Conservation (phyloP, 1,284 basidiomycete genomes). For the Heliocybe sulcata region DNA sequence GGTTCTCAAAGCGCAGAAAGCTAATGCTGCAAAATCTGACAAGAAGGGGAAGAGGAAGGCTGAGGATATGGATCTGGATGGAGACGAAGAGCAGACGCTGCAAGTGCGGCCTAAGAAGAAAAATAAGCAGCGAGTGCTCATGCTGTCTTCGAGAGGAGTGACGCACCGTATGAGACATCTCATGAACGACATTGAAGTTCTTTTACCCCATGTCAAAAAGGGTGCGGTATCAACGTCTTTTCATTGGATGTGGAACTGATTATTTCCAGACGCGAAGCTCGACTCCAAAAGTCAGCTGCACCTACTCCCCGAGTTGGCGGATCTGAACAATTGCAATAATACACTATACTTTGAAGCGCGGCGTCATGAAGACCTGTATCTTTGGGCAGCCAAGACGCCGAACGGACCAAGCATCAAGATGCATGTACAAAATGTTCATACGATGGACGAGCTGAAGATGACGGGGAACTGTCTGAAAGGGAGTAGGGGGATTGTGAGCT, state of each 20-base stretch:
- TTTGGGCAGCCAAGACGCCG: constrained; percentile 96
- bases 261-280: constrained; percentile 78
- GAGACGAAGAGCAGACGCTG: constrained; percentile 25
- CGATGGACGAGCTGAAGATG: constrained; percentile 99
- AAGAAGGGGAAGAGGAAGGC: constrained; percentile 60
- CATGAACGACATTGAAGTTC: constrained; percentile 88
- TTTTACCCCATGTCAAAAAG: constrained; percentile 96
- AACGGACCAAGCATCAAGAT: constrained; percentile 97
- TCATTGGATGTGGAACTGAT: neutral
- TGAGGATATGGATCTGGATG: constrained; percentile 46
- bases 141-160: constrained; percentile 91
- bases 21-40: constrained; percentile 34
- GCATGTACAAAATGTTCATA: constrained; percentile 98
- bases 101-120: constrained; percentile 37
- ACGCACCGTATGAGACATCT: constrained; percentile 97
- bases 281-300: constrained; percentile 96
- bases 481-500: constrained; percentile 86
- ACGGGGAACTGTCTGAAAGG: constrained; percentile 99
- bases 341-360: constrained; percentile 97
- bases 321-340: constrained; percentile 98
- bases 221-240: constrained; percentile 40
- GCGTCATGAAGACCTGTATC: constrained; percentile 91
- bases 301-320: constrained; percentile 94
- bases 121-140: constrained; percentile 84
- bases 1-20: constrained; percentile 58